Conservation (phyloP, 2,329 filamentous ascomycete species). For the Gremmenia infestans region DNA sequence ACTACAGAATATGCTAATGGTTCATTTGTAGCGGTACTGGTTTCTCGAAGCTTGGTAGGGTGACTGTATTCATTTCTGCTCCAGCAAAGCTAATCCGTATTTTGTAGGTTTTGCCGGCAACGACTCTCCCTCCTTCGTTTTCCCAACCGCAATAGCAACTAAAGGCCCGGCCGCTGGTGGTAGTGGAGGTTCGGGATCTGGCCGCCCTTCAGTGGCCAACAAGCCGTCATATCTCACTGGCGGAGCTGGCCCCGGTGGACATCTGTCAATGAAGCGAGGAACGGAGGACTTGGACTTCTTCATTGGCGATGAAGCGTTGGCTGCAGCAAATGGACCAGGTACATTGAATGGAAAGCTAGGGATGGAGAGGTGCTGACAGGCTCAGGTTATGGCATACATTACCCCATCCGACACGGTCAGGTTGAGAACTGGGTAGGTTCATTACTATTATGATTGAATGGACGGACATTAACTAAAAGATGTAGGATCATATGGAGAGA, state of each 20-base stretch:
- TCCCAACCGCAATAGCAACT: slow-evolving; percentile 96
- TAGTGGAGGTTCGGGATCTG: slow-evolving; percentile 72
- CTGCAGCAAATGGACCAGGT: slow-evolving; percentile 79
- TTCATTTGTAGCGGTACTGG: slow-evolving; percentile 78
- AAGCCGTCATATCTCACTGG: slow-evolving; percentile 95
- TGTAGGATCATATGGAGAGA: slow-evolving; percentile 94
- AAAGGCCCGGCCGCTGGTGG: slow-evolving; percentile 72
- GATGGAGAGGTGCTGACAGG: slow-evolving; percentile 16
- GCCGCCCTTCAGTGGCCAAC: slow-evolving; percentile 83
- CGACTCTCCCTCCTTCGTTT: slow-evolving; percentile 98
- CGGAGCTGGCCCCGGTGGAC: slow-evolving; percentile 74
- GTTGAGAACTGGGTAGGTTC: slow-evolving; percentile 90
- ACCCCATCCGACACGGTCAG: slow-evolving; percentile 95
- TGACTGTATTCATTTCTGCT: not conserved
- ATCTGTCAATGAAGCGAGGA: slow-evolving; percentile 86
- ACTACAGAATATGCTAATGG: slow-evolving; percentile 17
- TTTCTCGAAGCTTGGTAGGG: slow-evolving; percentile 94
- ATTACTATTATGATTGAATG: not conserved
- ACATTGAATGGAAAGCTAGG: slow-evolving; percentile 16
- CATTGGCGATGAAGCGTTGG: slow-evolving; percentile 92
- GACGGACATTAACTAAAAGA: slow-evolving; percentile 15
- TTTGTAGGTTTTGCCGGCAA: slow-evolving; percentile 90
- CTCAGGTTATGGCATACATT: slow-evolving; percentile 88
- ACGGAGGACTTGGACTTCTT: slow-evolving; percentile 98
- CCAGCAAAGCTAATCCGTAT: slow-evolving; percentile 1